Base-by-base conservation (phyloP, 768 basidiomycete species). In the Mycena rebaudengoi region DNA sequence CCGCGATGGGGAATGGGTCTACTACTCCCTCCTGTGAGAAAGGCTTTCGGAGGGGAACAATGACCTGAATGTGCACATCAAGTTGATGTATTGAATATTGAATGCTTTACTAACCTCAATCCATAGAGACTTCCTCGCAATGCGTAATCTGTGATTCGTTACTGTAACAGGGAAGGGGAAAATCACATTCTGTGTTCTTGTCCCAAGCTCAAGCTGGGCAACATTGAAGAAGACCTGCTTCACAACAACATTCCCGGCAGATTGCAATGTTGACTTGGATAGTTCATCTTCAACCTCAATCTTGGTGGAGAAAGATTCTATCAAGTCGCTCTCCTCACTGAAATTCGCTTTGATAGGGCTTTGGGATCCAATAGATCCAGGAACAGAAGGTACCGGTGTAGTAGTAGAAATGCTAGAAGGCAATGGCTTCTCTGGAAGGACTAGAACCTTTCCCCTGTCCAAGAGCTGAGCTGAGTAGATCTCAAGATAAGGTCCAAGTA, bases 71-170 rank as follows among this genome's bases (percentile, higher is more conserved):
- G 28, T 12, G 28, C 23, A 30, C n/a, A 33, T 52, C 25, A 45
- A 35, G 23, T 43, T 43, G 25, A 54, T 21, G 25, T 35, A 21
- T 18, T 44, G 3, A 5, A 69, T 73, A 70, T 49, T 58, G 66
- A 5, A 61, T 65, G 3, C 64, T 32, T 61, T 13, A 75, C 74
- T 74, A 70, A 80, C 78, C 70, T 82, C 80, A 7, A 57, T 37
- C 14, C 41, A 60, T n/a, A 64, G 37, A 33, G 28, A 44, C 32
- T 56, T 59, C 46, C 59, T 45, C 0, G 62, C 62, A 21, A 64
- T 5, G 5, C 62, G 28, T 8, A 64, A 37, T 8, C 29, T 44
- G 28, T 64, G 37, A 35, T 57, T 44, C 18, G 55, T 33, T 14
- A 40, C 62, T 14, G 54, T 48, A n/a, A 64, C 28, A 10, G 62